These are phyloP conservation scores for Colletotrichum agaves DNA, from an alignment of 2,329 filamentous ascomycete genomes.

Conservation along the genomic window DNA sequence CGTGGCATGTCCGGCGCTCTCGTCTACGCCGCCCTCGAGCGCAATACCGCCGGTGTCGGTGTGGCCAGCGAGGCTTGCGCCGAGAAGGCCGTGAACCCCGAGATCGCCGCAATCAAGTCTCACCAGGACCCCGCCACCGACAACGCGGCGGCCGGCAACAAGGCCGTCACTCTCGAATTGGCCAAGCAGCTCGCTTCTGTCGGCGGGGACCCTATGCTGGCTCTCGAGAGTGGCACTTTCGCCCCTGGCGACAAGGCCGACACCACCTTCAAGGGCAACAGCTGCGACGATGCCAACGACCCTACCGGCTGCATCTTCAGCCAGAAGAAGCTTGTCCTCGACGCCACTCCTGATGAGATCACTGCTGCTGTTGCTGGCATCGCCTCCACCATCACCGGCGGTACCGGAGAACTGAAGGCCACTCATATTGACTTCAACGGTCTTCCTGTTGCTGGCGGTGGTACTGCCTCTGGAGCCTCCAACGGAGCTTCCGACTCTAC, in stretches of 20 bases:
- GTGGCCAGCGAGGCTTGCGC: slow-evolving; percentile 51
- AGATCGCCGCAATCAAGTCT: slow-evolving; percentile 56
- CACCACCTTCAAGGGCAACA: slow-evolving; percentile 59
- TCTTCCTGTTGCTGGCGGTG: slow-evolving; percentile 39
- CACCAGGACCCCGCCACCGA: slow-evolving; percentile 57
- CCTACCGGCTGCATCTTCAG: slow-evolving; percentile 66
- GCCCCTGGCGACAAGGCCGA: slow-evolving; percentile 52
- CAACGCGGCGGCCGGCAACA: slow-evolving; percentile 54
- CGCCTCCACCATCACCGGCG: slow-evolving; percentile 46
- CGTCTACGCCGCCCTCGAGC: slow-evolving; percentile 65
- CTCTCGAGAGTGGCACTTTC: slow-evolving; percentile 57
- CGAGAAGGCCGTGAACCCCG: slow-evolving; percentile 55
- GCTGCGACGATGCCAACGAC: slow-evolving; percentile 62
- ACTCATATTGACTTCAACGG: slow-evolving; percentile 42
- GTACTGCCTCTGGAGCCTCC: slow-evolving; percentile 7
- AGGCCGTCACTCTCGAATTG: slow-evolving; percentile 53
- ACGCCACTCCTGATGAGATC: slow-evolving; percentile 65
- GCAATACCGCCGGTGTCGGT: slow-evolving; percentile 58
- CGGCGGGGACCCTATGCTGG: slow-evolving; percentile 54
- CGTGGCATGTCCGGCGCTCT: slow-evolving; percentile 64
- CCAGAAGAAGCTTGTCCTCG: slow-evolving; percentile 63
- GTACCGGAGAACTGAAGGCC: slow-evolving; percentile 45
- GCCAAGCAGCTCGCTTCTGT: slow-evolving; percentile 55
- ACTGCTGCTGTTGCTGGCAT: slow-evolving; percentile 53
- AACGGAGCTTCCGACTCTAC: slow-evolving; percentile 3